Evolutionary conservation across 2,329 filamentous ascomycete species (phyloP).

Genomic region (Cordyceps militaris): DNA sequence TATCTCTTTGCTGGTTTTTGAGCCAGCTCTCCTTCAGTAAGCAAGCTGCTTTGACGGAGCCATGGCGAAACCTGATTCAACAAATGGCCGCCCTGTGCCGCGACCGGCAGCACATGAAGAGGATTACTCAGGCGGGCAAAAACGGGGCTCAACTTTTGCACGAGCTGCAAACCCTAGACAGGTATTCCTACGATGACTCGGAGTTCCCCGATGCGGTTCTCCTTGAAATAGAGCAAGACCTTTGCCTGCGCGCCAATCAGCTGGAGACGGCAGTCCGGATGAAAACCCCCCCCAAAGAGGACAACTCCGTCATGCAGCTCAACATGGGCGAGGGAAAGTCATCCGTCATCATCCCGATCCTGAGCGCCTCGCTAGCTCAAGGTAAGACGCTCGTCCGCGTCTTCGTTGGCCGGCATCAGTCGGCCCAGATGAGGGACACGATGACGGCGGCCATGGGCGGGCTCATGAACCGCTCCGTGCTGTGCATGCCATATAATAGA

Average conservation of each 20-base stretch:
- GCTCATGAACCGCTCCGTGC: conserved; percentile 46
- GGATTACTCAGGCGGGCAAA: conserved; percentile 31
- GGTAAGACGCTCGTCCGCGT: conserved; percentile 45
- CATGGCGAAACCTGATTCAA: not conserved
- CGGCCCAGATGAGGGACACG: conserved; percentile 53
- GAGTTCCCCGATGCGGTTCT: conserved; percentile 51
- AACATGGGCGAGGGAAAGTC: conserved; percentile 70
- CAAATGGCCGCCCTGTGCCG: not conserved
- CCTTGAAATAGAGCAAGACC: conserved; percentile 55
- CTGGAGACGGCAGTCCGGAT: conserved; percentile 51
- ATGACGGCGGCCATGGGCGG: conserved; percentile 49
- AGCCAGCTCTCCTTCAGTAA: not conserved
- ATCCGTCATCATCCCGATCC: conserved; percentile 61
- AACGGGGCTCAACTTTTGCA: conserved; percentile 14
- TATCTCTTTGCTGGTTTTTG: not conserved
- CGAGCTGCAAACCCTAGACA: not conserved
- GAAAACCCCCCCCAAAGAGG: conserved; percentile 30
- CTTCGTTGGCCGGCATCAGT: conserved; percentile 54
- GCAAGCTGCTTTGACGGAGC: fast-evolving
- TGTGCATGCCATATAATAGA: conserved; percentile 53
- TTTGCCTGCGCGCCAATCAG: conserved; percentile 56
- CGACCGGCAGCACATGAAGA: not conserved
- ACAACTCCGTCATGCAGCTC: conserved; percentile 54
- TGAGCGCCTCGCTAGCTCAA: conserved; percentile 47
- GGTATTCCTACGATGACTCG: not conserved